Evolutionary conservation across 768 basidiomycete genomes (phyloP), one percentile per base, ranked within the genome.

Genomic region (Macrolepiota dolichaula): DNA sequence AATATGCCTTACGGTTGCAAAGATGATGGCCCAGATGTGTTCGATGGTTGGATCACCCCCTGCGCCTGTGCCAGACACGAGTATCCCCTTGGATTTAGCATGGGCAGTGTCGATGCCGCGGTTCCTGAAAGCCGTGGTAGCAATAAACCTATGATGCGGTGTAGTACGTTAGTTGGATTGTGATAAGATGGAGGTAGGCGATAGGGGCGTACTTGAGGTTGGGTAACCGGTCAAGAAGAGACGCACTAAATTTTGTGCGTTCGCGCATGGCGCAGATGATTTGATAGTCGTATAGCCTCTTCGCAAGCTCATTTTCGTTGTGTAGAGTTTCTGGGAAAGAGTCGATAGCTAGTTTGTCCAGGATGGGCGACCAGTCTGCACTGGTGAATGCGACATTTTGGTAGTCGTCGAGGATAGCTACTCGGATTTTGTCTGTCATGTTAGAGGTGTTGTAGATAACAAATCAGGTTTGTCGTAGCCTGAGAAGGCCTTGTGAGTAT

Each of bases 191-290:
- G 6, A 11, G 19, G 52, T 12, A 24, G 12, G 52, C 3, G 35
- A 17, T 13, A 9, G 35, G 19, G 19, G 56, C 74, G 32, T 37
- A 78, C 73, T 76, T 79, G 47, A 90, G 76, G 51, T 84, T 84
- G 6, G 86, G 86, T 36, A 90, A 74, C 47, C 76, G 75, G 56
- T 80, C 80, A 47, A 90, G 67, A 10, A 87, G 63, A 0, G 77
- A 72, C 5, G 73, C 69, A 6, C 76, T 68, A 66, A 90, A 82
- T 59, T 80, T 82, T 0, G 87, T 88, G 32, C 88, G 75, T 65
- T 89, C 88, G 54, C 87, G 76, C 86, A 88, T 88, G 3, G 85
- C 78, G 67, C 83, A 84, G 22, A 89, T 76, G 46, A 90, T 79
- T 4, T 81, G 70, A 69, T 83, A 87, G 1, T 78, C 74, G 51